Conservation (phyloP, 768 basidiomycete genomes). For the Rhodocollybia butyracea region DNA sequence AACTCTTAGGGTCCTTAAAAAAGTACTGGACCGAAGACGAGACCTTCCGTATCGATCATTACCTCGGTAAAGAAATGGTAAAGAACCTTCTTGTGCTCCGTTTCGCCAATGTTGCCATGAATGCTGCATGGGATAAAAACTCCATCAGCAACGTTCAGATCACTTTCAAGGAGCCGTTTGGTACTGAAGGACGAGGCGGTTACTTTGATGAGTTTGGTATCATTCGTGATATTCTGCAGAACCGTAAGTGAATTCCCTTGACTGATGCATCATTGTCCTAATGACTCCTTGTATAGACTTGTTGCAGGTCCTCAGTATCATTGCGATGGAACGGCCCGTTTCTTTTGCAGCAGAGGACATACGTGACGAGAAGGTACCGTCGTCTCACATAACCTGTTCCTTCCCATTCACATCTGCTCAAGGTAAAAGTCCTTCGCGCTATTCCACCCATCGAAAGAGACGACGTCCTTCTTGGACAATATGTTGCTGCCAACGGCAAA, state of each 20-base stretch:
- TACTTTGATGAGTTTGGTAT: slow-evolving; percentile 99
- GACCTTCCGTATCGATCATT: slow-evolving; percentile 99
- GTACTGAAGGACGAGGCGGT: slow-evolving; percentile 99
- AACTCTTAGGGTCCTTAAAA: slow-evolving; percentile 77
- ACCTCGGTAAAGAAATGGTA: slow-evolving; percentile 99
- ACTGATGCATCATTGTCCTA: too few relatives aligned
- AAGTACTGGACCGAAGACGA: slow-evolving; percentile 93
- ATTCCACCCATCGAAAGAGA: slow-evolving; percentile 77
- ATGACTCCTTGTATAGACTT: slow-evolving; percentile 56
- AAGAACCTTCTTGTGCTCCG: slow-evolving; percentile 96
- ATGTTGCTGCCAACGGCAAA: slow-evolving; percentile 83
- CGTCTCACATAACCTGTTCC: background rate
- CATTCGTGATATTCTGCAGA: slow-evolving; percentile 96
- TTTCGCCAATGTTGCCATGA: slow-evolving; percentile 91
- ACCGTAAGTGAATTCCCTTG: slow-evolving; percentile 89
- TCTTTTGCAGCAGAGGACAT: slow-evolving; percentile 97
- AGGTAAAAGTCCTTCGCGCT: slow-evolving; percentile 95
- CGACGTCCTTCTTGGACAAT: slow-evolving; percentile 93
- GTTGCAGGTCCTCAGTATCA: slow-evolving; percentile 88
- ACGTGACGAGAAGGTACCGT: slow-evolving; percentile 90
- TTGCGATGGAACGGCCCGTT: slow-evolving; percentile 98
- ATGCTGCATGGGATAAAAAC: slow-evolving; percentile 92
- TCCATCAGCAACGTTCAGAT: slow-evolving; percentile 97
- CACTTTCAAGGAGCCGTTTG: slow-evolving; percentile 99
- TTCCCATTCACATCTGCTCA: slow-evolving; percentile 15